Evolutionary conservation across 352 stramenopile species (phyloP).

Genomic region (Phytophthora melonis): DNA sequence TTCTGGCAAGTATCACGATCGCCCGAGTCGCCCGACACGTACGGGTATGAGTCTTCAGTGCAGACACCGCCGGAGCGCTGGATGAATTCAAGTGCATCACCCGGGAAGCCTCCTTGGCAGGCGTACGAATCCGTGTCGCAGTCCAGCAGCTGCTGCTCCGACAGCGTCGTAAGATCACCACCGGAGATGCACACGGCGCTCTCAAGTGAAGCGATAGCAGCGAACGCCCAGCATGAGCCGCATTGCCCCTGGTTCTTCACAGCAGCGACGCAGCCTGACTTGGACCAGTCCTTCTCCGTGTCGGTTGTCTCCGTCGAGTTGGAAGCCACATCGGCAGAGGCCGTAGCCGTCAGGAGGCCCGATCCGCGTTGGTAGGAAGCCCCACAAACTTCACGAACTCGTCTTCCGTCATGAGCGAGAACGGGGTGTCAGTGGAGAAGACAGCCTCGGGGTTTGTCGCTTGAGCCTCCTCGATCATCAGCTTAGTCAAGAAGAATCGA

Average conservation of each 20-base stretch:
- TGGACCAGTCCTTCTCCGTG: slow-evolving; percentile 67
- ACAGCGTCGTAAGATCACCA: slow-evolving; percentile 80
- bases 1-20: slow-evolving; percentile 41
- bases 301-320: slow-evolving; percentile 23
- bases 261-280: slow-evolving; percentile 56
- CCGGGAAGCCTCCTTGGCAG: slow-evolving; percentile 91
- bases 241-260: slow-evolving; percentile 98
- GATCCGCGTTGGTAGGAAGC: slow-evolving; percentile 43
- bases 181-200: slow-evolving; percentile 89
- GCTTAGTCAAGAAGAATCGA: slow-evolving; percentile 71
- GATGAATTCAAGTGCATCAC: slow-evolving; percentile 92
- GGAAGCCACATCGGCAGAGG: not conserved
- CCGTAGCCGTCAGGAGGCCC: slow-evolving; percentile 6
- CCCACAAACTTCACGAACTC: slow-evolving; percentile 71
- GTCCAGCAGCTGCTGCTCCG: slow-evolving; percentile 94
- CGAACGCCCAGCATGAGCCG: slow-evolving; percentile 99
- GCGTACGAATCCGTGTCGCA: slow-evolving; percentile 89
- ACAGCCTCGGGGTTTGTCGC: slow-evolving; percentile 60
- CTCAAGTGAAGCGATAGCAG: slow-evolving; percentile 92
- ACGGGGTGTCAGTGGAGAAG: slow-evolving; percentile 77
- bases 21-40: slow-evolving; percentile 63
- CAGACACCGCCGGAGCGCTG: slow-evolving; percentile 85
- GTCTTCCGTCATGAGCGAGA: slow-evolving; percentile 76
- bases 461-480: slow-evolving; percentile 63
- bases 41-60: slow-evolving; percentile 80